Base-by-base conservation (phyloP, 2,329 filamentous ascomycete genomes). In the Didymella lethalis region DNA sequence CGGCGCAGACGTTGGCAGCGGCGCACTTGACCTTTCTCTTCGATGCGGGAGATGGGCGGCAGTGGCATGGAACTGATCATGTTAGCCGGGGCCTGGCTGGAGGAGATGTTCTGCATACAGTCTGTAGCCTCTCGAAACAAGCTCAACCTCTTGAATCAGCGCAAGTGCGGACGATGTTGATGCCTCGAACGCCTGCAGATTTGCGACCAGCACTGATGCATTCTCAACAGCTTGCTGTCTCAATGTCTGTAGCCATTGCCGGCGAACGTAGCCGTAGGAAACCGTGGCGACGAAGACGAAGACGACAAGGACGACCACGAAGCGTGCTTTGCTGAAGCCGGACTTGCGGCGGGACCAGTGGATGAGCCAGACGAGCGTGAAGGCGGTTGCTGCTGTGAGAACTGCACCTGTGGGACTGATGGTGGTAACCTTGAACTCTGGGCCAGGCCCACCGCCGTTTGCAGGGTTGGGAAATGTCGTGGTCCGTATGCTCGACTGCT, bases 91-190 rank as follows among this genome's bases (percentile, higher is more conserved):
- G 7, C 0, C 7, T 3, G 26, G n/a, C 23, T 2, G 25, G 14
- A 12, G 7, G 2, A n/a, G 2, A 14, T 23, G 26, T 2, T 7
- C 25, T 18, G 80, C 88, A 76, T 78, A 92, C 88, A 97, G 83
- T 78, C 91, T 85, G 77, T 96, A 97, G 23, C 93, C 93, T 67
- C 93, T 87, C 29, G 93, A 96, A 26, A 97, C 93, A 31, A 97
- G 84, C 79, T 97, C 93, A n/a, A 97, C 93, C 78, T 97, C 93
- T 75, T 97, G 93, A 62, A 97, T 89, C 60, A 97, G 85, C 36
- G 90, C 88, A 54, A 97, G 82, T 2, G 91, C 90, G 31, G 91
- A 90, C 38, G 88, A 88, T 40, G 86, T 88, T 23, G 89, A 89
- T 40, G 88, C 86, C 77, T 97, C 93, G 67, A 96, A 92, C 48